Evolutionary conservation across 305 asterid genomes (phyloP), one percentile per base, ranked within the genome.

Genomic region (Coffea humblotiana): DNA sequence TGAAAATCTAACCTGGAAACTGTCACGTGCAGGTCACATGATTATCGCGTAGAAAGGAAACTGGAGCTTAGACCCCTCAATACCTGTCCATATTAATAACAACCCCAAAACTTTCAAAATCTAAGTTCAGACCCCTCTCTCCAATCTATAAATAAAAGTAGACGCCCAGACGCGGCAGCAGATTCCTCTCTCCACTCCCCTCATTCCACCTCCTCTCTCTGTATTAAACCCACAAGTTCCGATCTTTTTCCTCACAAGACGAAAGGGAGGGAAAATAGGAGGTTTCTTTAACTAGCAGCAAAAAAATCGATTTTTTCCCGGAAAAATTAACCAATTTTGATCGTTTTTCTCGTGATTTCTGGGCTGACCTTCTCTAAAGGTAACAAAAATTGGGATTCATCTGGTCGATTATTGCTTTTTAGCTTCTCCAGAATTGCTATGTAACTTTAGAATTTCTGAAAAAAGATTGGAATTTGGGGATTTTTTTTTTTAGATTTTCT

Each of bases 281-380:
- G 6, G 25, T 8, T 61, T 56, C 63, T 56, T 56, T 8, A 1
- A n/a, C 68, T 63, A 25, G 32, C 25, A 13, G 15, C 15, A 63
- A 63, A 56, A 63, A 63, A 63, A 15, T 63, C 2, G 67, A 61
- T n/a, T 63, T 25, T 11, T 63, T 60, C 18, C n/a, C 29, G 9
- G 7, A 11, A 11, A 63, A 64, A 64, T 27, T 10, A 25, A 27
- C 43, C 8, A 65, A 13, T 65, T 65, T 21, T 29, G 70, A 65
- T 65, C 35, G 7, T 4, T 29, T 65, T 65, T 65, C 70, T 65
- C 23, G 43, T 65, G 70, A 65, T 65, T 65, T 65, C 70, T 27
- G 70, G 70, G 70, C 43, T 65, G 70, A 65, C 70, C 43, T 65
- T 65, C 70, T 65, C 70, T 2, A 65, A 4, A 12, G 70, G 70